phyloP scores from a whole-genome alignment of 176 grass and related monocot species.

The Bolboschoenus planiculmis region DNA sequence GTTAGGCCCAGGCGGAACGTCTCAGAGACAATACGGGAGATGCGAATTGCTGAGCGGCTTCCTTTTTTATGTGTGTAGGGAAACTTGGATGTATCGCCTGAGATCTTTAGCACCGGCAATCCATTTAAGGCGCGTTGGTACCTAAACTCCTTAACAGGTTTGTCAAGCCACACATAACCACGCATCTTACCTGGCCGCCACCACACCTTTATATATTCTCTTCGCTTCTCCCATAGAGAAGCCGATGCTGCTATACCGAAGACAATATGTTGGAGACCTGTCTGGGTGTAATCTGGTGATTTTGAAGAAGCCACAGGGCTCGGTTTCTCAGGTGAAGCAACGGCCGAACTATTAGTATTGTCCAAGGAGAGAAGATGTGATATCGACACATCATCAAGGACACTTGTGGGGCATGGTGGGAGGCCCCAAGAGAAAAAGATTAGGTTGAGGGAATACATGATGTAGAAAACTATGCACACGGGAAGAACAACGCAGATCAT shows the following conservation, averaged over 20 bases:
- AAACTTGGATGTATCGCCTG: constrained; percentile 65
- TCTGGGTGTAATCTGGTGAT: constrained; percentile 9
- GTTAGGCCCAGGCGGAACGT: constrained; percentile 59
- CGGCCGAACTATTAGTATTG: not conserved
- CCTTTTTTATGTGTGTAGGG: constrained; percentile 89
- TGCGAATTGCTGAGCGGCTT: constrained; percentile 72
- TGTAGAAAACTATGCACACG: constrained; percentile 15
- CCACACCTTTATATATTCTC: constrained; percentile 93
- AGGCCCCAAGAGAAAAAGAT: constrained; percentile 17
- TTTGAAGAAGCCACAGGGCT: not conserved
- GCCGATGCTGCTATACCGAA: constrained; percentile 88
- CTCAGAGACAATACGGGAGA: constrained; percentile 87
- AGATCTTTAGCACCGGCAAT: constrained; percentile 56
- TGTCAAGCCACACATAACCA: constrained; percentile 91
- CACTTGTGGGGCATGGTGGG: constrained; percentile 3
- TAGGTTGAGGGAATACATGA: constrained; percentile 15
- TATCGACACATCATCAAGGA: not conserved
- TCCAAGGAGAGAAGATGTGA: not conserved
- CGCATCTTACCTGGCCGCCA: constrained; percentile 83
- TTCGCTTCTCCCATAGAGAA: constrained; percentile 68
- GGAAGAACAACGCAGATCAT: constrained; percentile 15
- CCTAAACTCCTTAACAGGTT: constrained; percentile 68
- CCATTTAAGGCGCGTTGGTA: constrained; percentile 40
- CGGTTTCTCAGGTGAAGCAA: not conserved
- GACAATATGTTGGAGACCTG: constrained; percentile 73